These are phyloP conservation scores for Colletotrichum sidae DNA, from an alignment of 2,329 filamentous ascomycete species.

Conservation along the genomic window DNA sequence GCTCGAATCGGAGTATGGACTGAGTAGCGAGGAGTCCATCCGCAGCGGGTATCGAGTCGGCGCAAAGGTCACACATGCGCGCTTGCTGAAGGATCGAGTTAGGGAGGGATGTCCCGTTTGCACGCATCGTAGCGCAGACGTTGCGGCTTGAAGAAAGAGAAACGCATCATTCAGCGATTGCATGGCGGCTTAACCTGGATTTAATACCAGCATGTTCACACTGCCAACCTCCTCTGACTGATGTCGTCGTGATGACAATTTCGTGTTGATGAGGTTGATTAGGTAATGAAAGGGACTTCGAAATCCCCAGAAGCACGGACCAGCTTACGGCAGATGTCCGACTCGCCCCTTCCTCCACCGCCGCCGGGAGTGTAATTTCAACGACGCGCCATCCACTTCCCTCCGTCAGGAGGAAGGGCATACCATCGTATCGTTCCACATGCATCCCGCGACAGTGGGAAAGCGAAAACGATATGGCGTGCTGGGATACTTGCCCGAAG, in stretches of 20 bases:
- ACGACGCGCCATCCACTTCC: background rate
- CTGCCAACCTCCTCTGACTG: no score
- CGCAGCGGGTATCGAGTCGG: constrained; percentile 75
- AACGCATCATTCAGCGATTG: constrained; percentile 10
- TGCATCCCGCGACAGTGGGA: constrained; percentile 33
- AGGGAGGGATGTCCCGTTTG: constrained; percentile 74
- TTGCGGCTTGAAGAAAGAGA: constrained; percentile 2
- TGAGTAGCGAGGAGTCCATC: constrained; percentile 54
- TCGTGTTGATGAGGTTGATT: no score
- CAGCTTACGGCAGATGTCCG: no score
- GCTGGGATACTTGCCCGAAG: constrained; percentile 32
- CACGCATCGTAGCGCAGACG: constrained; percentile 31
- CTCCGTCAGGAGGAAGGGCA: background rate
- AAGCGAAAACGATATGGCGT: constrained; percentile 33
- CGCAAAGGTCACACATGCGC: constrained; percentile 87
- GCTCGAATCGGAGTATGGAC: constrained; percentile 60
- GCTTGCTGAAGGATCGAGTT: constrained; percentile 79
- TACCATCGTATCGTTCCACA: background rate
- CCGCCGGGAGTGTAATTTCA: no score
- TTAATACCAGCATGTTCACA: no score
- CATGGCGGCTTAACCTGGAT: constrained; percentile 24
- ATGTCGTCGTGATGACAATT: no score
- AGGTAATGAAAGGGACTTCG: no score
- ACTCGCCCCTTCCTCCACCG: background rate
- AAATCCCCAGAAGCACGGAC: no score